phyloP scores from a whole-genome alignment of 1,284 basidiomycete genomes.

The Hypsizygus ulmarius region DNA sequence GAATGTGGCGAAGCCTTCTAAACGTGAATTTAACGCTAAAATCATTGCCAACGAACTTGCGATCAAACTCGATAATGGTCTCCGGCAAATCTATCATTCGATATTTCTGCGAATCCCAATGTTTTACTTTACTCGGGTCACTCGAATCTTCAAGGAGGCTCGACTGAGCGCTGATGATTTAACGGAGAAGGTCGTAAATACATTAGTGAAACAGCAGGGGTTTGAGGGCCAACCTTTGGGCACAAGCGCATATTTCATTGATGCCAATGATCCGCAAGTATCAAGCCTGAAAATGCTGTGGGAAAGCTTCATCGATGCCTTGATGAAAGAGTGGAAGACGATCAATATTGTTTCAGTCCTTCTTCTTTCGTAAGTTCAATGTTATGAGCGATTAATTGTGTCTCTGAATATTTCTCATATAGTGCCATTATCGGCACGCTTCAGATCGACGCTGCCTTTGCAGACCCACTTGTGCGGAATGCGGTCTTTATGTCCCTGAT shows the following conservation, averaged over 20 bases:
- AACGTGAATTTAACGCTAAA: no score
- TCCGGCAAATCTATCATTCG: not conserved
- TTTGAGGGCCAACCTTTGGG: constrained; percentile 8
- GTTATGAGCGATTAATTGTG: not conserved
- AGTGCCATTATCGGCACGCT: constrained; percentile 55
- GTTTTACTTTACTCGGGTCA: constrained; percentile 30
- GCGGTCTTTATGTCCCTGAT: constrained; percentile 56
- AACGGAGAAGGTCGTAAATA: constrained; percentile 26
- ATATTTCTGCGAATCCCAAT: constrained; percentile 1
- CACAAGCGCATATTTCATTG: constrained; percentile 3
- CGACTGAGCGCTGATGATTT: constrained; percentile 25
- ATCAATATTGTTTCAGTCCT: constrained; percentile 42
- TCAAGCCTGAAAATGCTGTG: constrained; percentile 28
- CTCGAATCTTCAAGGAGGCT: constrained; percentile 30
- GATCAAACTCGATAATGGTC: not conserved
- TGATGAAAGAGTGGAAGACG: constrained; percentile 44
- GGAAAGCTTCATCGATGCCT: constrained; percentile 41
- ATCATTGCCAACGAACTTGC: no score
- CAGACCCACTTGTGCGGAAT: constrained; percentile 55
- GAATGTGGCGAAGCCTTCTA: no score
- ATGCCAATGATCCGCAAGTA: not conserved
- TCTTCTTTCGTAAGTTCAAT: constrained; percentile 27
- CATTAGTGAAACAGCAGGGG: constrained; percentile 5
- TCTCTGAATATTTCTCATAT: not conserved
- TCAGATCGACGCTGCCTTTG: constrained; percentile 48